Percentiles rank a stretch among this genome's conserved stretches.
These are phyloP conservation scores for Aureoboletus auriporus DNA, from an alignment of 768 basidiomycete species.

Conservation along the genomic window DNA sequence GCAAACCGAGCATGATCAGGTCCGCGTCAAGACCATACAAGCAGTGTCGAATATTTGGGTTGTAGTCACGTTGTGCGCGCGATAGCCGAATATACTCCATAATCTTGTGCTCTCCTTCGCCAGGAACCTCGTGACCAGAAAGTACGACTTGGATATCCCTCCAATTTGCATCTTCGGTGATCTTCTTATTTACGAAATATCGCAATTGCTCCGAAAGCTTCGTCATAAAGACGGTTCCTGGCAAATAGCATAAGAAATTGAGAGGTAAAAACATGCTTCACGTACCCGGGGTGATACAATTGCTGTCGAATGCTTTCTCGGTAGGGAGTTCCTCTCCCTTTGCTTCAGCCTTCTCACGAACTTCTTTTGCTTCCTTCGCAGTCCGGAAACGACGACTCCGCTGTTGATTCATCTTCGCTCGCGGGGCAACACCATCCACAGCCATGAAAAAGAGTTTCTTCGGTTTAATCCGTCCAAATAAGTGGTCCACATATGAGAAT, in stretches of 20 bases:
- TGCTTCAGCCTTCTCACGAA: conserved; percentile 77
- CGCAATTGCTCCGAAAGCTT: conserved; percentile 86
- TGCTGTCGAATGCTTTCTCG: conserved; percentile 96
- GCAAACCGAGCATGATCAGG: conserved; percentile 93
- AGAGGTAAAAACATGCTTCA: background rate
- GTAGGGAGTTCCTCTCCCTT: conserved; percentile 91
- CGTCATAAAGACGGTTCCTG: conserved; percentile 95
- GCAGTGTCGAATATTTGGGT: conserved; percentile 96
- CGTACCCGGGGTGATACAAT: conserved; percentile 96
- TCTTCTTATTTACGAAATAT: conserved; percentile 98
- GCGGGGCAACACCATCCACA: conserved; percentile 93
- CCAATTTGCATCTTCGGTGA: conserved; percentile 96
- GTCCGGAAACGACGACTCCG: conserved; percentile 90
- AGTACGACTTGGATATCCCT: conserved; percentile 86
- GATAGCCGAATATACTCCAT: conserved; percentile 98
- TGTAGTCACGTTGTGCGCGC: conserved; percentile 93
- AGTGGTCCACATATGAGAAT: conserved; percentile 93
- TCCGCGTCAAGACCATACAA: conserved; percentile 98
- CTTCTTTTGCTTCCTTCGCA: conserved; percentile 87
- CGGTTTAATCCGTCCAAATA: conserved; percentile 96
- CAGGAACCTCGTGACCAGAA: conserved; percentile 96
- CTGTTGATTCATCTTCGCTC: conserved; percentile 99
- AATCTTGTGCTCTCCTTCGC: conserved; percentile 99
- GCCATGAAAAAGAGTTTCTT: conserved; percentile 99
- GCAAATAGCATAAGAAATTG: background rate